Evolutionary conservation across 805 yeast genomes (phyloP).

Genomic region (Debaryomyces maramus): DNA sequence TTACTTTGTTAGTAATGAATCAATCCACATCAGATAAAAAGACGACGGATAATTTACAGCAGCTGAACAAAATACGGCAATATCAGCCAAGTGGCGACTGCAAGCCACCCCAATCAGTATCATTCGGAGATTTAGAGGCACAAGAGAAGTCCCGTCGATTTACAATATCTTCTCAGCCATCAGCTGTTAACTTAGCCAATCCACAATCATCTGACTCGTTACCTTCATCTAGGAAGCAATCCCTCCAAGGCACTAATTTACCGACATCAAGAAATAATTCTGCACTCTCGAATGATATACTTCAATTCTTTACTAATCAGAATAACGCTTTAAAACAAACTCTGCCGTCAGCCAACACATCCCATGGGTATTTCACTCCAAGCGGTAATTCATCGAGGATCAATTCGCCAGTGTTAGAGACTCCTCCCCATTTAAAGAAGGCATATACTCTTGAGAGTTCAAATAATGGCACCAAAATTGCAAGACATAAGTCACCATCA

Average conservation of each 20-base stretch:
- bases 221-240: conserved; percentile 8
- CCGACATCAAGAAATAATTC: conserved; percentile 6
- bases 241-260: conserved; percentile 3
- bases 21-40: conserved; percentile 2
- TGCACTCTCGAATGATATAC: conserved; percentile 5
- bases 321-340: neutral
- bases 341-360: neutral
- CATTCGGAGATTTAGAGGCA: conserved; percentile 35
- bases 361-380: conserved; percentile 8
- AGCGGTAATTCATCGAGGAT: conserved; percentile 15
- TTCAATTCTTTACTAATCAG: conserved; percentile 5
- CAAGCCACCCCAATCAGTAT: conserved; percentile 23
- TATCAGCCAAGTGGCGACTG: neutral
- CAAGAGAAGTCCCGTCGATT: conserved; percentile 41
- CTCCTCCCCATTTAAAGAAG: conserved; percentile 9
- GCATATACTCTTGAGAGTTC: conserved; percentile 4
- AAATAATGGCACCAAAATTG: neutral
- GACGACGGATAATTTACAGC: neutral
- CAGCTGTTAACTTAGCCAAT: conserved; percentile 26
- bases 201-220: conserved; percentile 1
- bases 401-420: conserved; percentile 21
- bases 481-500: conserved; percentile 5
- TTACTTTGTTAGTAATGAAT: conserved; percentile 4
- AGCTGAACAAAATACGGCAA: neutral
- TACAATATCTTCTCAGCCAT: conserved; percentile 46